Conservation (phyloP, 2,329 filamentous ascomycete species). For the Aureobasidium leucospermi region DNA sequence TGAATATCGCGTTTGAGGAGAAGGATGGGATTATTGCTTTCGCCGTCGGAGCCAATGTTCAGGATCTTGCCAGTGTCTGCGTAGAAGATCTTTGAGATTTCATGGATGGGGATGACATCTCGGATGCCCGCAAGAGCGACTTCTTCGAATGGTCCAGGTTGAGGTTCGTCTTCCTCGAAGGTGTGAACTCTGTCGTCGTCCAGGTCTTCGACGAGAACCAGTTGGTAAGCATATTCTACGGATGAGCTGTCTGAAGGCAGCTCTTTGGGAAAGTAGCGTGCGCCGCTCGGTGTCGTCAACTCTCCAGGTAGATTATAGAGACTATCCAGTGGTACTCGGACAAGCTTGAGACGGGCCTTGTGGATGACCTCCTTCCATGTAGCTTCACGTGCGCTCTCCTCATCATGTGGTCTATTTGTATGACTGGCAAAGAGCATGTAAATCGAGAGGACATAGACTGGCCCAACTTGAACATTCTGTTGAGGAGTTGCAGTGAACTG, state of each 20-base stretch:
- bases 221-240: conserved; percentile 69
- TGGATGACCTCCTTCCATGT: conserved; percentile 97
- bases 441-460: conserved; percentile 75
- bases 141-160: conserved; percentile 54
- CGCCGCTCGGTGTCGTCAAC: neutral
- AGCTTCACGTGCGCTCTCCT: conserved; percentile 54
- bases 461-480: conserved; percentile 71
- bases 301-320: conserved; percentile 39
- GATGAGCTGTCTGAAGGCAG: conserved; percentile 38
- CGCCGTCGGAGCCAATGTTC: conserved; percentile 66
- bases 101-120: conserved; percentile 61
- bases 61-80: conserved; percentile 84
- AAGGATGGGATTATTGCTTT: conserved; percentile 65
- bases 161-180: conserved; percentile 52
- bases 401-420: conserved; percentile 47
- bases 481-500: conserved; percentile 63
- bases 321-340: conserved; percentile 57
- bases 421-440: conserved; percentile 95
- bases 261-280: conserved; percentile 18
- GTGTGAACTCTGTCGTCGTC: conserved; percentile 63
- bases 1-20: conserved; percentile 65
- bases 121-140: conserved; percentile 56
- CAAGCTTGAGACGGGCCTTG: conserved; percentile 77
- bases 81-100: conserved; percentile 87
- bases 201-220: conserved; percentile 76